Evolutionary conservation across 306 rosid genomes (phyloP), one percentile per base, ranked within the genome.

Genomic region (Ormosia emarginata): DNA sequence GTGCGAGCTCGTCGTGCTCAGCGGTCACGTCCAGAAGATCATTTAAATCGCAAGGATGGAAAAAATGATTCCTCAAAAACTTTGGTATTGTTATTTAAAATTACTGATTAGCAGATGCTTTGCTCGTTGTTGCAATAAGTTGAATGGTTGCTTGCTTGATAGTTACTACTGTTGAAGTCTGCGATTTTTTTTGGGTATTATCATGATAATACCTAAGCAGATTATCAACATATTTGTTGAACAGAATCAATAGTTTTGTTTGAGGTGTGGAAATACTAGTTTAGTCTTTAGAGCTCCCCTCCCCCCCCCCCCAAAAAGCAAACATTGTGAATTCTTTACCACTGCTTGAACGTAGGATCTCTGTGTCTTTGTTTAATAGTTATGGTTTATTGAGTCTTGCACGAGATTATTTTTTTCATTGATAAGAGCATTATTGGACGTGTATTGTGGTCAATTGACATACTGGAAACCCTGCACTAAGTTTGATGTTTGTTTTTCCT

Each of bases 1-100:
- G 90, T 96, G 37, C 94, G 99, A 53, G 92, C 97, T 63, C 98
- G 97, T 6, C 83, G 6, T 66, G 90, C 90, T 56, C 86, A 43
- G 79, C 84, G 78, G 46, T 78, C 83, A 67, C 50, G 40, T 73
- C 52, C 77, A 33, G 86, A 59, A 43, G 66, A 86, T 7, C 79
- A 83, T 71, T 75, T 81, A 57, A 77, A 58, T 37, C 68, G 39
- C 74, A 84, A 82, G 70, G 77, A 78, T 33, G 86, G 73, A 49
- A 74, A 73, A 70, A 68, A 56, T 13, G 71, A 67, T 67, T 57
- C 57, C 58, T 81, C 86, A 56, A 78, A 77, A 59, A 72, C 24
- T 81, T 32, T 13, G 99, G 98, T 95, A 89, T 71, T 49, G 29
- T 47, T 67, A 63, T 59, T 84, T 74, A 5, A 79, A 79, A 39